Base-by-base conservation (phyloP, 1,139 yeast genomes). In the Suhomyces bolitotheri region DNA sequence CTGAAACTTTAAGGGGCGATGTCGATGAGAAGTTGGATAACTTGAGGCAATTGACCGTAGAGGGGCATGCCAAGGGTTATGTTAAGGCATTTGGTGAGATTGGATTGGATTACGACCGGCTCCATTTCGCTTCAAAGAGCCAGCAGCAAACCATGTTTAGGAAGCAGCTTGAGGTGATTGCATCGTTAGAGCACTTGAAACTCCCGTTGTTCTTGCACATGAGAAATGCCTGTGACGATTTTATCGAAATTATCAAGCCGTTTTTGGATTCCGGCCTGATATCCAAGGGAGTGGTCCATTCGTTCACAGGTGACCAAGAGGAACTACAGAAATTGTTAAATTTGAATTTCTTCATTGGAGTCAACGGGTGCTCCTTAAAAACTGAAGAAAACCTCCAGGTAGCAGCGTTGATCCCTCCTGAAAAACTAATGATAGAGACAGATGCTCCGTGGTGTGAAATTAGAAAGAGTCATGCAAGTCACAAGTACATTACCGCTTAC, bases 361-460 rank as follows among this genome's bases (percentile, higher is more conserved):
- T 92, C 44, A 92, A 92, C 55, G 98, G 98, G 1, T 92, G 98
- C 51, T 89, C 97, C 3, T 70, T 94, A 43, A 84, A 85, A 53
- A 78, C 87, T 0, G 76, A 77, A 39, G 90, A 84, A 43, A 88
- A 86, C 51, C 59, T 90, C 8, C 68, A 70, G 13, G 90, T 82
- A 10, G 88, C 83, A 1, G 64, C 67, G 27, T 53, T 60, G 23
- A 73, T 92, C 8, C 98, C 98, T 0, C 51, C 78, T 7, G 76
- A 80, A 8, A 72, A 70, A 48, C 60, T 92, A 25, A 63, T 92
- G 76, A 74, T 92, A 15, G 99, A 92, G 58, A 90, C 97, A 0
- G 97, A 92, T 62, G 90, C 97, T 1, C 98, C 99, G 1, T 92
- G 98, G 98, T 92, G 99, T 63, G 97, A 90, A 53, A 78, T 92